Evolutionary conservation across 345 rosid genomes (phyloP).

Genomic region (Melastoma malabathricum): DNA sequence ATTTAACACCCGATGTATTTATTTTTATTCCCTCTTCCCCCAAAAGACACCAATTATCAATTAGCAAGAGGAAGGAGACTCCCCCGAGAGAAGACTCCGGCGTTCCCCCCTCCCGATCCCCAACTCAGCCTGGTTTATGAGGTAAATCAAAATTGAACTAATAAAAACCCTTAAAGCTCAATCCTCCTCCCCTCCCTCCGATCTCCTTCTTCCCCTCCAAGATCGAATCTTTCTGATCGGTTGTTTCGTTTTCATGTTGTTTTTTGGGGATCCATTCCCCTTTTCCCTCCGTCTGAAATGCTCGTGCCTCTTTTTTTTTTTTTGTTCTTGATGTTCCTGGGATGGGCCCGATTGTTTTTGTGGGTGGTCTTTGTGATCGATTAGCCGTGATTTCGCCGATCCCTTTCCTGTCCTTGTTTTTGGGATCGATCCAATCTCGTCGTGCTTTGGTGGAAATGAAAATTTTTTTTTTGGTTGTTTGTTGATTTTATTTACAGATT

Average conservation of each 20-base stretch:
- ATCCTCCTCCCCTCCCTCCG: not conserved
- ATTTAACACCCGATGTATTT: too few relatives aligned
- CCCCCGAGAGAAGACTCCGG: not conserved
- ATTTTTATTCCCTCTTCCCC: not conserved
- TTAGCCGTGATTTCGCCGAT: too few relatives aligned
- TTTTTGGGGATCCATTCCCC: not conserved
- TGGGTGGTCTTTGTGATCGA: too few relatives aligned
- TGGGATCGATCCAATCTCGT: too few relatives aligned
- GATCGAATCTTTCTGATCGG: conserved; percentile 6
- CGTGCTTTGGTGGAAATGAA: too few relatives aligned
- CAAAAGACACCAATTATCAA: not conserved
- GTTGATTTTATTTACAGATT: too few relatives aligned
- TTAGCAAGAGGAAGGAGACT: conserved; percentile 1
- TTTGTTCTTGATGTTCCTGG: too few relatives aligned
- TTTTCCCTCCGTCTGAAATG: not conserved
- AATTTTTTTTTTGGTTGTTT: too few relatives aligned
- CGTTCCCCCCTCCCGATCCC: conserved; percentile 4
- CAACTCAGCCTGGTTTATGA: conserved; percentile 13
- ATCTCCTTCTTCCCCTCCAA: not conserved
- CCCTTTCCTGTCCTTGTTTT: too few relatives aligned
- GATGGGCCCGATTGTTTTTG: too few relatives aligned
- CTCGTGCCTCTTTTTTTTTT: too few relatives aligned
- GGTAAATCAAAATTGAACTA: conserved; percentile 1
- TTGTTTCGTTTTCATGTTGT: not conserved
- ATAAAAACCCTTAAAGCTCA: not conserved